Base-by-base conservation (phyloP, 1,284 basidiomycete species). In the Kwoniella shivajii region DNA sequence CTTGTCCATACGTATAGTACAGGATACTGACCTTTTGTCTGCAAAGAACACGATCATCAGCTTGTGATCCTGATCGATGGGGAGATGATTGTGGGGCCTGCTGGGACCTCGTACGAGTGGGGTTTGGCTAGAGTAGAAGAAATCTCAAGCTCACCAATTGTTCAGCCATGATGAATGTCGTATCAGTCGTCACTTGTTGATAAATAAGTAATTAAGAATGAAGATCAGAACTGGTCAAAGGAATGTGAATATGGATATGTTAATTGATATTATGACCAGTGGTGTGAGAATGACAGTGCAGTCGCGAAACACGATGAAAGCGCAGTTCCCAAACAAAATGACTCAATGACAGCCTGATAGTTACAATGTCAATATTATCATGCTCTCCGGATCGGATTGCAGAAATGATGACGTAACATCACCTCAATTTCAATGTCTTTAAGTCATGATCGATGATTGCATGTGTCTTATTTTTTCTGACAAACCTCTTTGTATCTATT, bases 21-120 rank as follows among this genome's bases (percentile, higher is more conserved):
- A 5, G 13, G 42, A 16, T 4, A 36, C 84, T 60, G 65, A 87
- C 86, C 86, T 81, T 86, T 85, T 74, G 85, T 84, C 86, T 88
- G 69, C n/a, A 27, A 33, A 45, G 41, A 37, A 57, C 22, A 60
- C 42, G 14, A 62, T 54, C 51, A 50, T 45, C 29, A 50, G 44
- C 43, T 22, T 11, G 18, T 43, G 43, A 5, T 37, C 26, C 3
- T n/a, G n/a, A n/a, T n/a, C n/a, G n/a, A n/a, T n/a, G n/a, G n/a
- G n/a, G n/a, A n/a, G n/a, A 33, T n/a, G 18, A 11, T 14, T 16
- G 36, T 57, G 50, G 51, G 45, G 27, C 39, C 33, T 13, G 29
- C 38, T 26, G 36, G 22, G 16, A 34, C 47, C 29, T n/a, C n/a
- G n/a, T n/a, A n/a, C n/a, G n/a, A n/a, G n/a, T n/a, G n/a, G n/a